Evolutionary conservation across 805 yeast genomes (phyloP), one percentile per base, ranked within the genome.

Genomic region (Wickerhamomyces rabaulensis): DNA sequence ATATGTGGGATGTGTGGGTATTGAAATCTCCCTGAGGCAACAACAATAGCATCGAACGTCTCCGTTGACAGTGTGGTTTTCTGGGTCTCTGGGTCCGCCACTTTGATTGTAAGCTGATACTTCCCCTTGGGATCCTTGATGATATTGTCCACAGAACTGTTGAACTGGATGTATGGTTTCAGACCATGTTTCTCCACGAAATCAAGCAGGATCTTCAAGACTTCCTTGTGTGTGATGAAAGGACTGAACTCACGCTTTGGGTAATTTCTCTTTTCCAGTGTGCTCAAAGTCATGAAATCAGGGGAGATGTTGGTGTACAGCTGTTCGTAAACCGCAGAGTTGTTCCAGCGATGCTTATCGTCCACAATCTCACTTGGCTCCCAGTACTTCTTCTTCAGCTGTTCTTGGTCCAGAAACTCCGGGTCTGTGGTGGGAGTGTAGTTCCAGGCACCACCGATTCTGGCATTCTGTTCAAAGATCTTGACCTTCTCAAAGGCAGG

Each of bases 1-100:
- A 69, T 64, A 7, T 65, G 60, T 0, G 88, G 87, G 37, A 74
- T 56, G 48, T 59, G 66, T 3, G 88, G 87, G 13, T 71, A 63
- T 35, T 78, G 68, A 56, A 70, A 78, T 54, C 78, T 78, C 6
- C 88, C 88, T 8, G 72, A 61, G 5, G 84, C 79, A 15, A 79
- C 62, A 4, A 77, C 69, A 8, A 82, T 71, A 7, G 74, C 81
- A 58, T 82, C 87, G 49, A 69, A 77, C 29, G 52, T 55, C 51
- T 73, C 73, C 15, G 47, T 54, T 47, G 71, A 69, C 76, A 76
- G 72, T 39, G 52, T 50, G 15, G 40, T 35, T 5, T 42, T 40
- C 1, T 43, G 39, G 3, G 70, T 68, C 3, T 46, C 26, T 1
- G 50, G 52, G 10, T 40, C 41, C 5, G 16, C 23, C 4, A 54